Evolutionary conservation across 371 early-diverging fungal genomes (phyloP).

Genomic region (Mucor mucedo): DNA sequence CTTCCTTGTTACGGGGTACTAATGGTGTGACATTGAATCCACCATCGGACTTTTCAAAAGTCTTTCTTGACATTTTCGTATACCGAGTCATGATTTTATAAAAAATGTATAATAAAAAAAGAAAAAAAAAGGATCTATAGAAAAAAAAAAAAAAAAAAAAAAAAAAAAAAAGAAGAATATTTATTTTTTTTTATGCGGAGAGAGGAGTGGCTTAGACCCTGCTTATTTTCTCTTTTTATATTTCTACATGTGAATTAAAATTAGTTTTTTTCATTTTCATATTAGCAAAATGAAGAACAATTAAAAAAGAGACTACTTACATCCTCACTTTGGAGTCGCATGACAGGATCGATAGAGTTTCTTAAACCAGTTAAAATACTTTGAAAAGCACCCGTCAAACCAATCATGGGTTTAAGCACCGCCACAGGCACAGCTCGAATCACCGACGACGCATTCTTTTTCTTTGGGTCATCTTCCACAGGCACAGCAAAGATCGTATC

Average conservation of each 20-base stretch:
- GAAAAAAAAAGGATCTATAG: background rate
- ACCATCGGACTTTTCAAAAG: constrained; percentile 58
- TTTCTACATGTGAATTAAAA: constrained; percentile 6
- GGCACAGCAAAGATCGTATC: constrained; percentile 92
- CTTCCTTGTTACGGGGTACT: constrained; percentile 45
- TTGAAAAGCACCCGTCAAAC: constrained; percentile 91
- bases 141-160: constrained; percentile 11
- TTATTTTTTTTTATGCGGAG: background rate
- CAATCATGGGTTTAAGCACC: constrained; percentile 95
- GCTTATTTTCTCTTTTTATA: constrained; percentile 35
- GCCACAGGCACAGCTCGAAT: constrained; percentile 93
- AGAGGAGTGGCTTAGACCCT: constrained; percentile 14
- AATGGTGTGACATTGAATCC: constrained; percentile 60
- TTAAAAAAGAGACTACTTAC: constrained; percentile 42
- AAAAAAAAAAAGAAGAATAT: constrained; percentile 7
- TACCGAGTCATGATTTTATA: constrained; percentile 63
- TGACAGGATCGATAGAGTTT: constrained; percentile 86
- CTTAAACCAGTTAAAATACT: constrained; percentile 91
- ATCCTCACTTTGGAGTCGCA: constrained; percentile 82
- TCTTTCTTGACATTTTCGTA: constrained; percentile 66
- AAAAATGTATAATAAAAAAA: background rate
- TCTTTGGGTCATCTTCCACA: constrained; percentile 54
- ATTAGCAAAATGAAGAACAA: constrained; percentile 25
- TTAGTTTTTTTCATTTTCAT: background rate
- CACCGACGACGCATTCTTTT: constrained; percentile 56